Evolutionary conservation across 805 yeast species (phyloP).

Genomic region (Hanseniaspora taiwanica): DNA sequence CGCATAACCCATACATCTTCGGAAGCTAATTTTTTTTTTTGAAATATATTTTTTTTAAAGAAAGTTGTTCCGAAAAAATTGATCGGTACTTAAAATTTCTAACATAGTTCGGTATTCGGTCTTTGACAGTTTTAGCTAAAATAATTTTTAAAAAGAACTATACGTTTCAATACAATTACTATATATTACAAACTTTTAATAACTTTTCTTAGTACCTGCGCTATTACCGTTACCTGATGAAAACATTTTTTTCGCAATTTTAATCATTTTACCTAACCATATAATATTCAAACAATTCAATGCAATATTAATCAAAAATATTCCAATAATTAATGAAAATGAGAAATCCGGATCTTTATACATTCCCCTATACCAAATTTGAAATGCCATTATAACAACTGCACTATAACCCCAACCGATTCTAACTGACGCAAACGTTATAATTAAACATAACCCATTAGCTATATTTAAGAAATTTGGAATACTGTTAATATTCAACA

Average conservation of each 20-base stretch:
- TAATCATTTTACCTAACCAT: constrained; percentile 86
- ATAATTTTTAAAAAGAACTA: too few species aligned
- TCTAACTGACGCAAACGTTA: constrained; percentile 63
- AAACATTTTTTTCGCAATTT: constrained; percentile 49
- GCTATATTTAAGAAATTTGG: constrained; percentile 33
- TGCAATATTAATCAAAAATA: constrained; percentile 44
- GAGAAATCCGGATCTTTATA: constrained; percentile 25
- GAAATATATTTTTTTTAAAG: too few species aligned
- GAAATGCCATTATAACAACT: constrained; percentile 35
- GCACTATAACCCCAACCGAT: constrained; percentile 82
- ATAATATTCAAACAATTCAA: constrained; percentile 57
- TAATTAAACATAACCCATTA: constrained; percentile 62
- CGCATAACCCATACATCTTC: too few species aligned
- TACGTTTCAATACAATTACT: too few species aligned
- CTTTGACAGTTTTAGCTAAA: too few species aligned
- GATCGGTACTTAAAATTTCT: too few species aligned
- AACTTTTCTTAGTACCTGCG: too few species aligned
- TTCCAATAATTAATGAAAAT: constrained; percentile 31
- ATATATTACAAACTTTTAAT: too few species aligned
- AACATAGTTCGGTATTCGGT: too few species aligned
- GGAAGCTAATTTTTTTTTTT: too few species aligned
- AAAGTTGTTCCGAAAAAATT: too few species aligned
- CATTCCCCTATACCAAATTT: constrained; percentile 26
- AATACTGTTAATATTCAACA: constrained; percentile 44
- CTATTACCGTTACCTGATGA: too few species aligned